phyloP scores from a whole-genome alignment of 1,284 basidiomycete genomes.

The Earliella scabrosa region DNA sequence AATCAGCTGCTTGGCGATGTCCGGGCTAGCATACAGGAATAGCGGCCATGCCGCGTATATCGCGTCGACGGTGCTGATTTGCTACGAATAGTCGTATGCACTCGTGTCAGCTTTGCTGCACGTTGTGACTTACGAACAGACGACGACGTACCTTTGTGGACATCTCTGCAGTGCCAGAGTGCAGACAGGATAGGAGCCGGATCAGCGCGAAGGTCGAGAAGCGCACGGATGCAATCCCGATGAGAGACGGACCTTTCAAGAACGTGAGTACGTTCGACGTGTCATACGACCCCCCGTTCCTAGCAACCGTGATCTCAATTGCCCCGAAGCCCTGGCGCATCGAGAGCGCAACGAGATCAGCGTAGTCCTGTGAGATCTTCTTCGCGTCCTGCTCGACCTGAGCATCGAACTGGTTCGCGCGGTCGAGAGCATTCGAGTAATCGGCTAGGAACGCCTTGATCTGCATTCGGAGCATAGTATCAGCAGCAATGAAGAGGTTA shows the following conservation, averaged over 20 bases:
- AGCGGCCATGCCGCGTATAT: constrained; percentile 52
- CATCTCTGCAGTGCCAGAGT: too few species aligned
- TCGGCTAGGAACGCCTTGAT: constrained; percentile 31
- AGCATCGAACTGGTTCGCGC: constrained; percentile 29
- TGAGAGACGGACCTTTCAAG: constrained; percentile 37
- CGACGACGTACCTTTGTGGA: constrained; percentile 17
- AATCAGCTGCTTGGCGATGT: constrained; percentile 43
- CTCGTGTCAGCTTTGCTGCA: not conserved
- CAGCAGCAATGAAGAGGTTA: too few species aligned
- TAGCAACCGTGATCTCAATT: constrained; percentile 41
- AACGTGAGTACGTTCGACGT: constrained; percentile 48
- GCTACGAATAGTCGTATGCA: not conserved
- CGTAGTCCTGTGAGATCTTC: constrained; percentile 37
- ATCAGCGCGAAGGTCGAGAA: not conserved
- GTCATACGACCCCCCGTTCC: constrained; percentile 37
- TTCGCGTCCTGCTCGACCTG: constrained; percentile 26
- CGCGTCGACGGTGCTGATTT: constrained; percentile 48
- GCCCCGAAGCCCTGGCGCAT: constrained; percentile 45
- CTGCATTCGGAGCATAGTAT: constrained; percentile 23
- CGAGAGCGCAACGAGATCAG: constrained; percentile 43
- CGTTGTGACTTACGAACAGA: not conserved
- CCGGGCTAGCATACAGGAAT: constrained; percentile 49
- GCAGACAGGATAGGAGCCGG: too few species aligned
- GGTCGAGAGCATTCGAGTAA: constrained; percentile 22
- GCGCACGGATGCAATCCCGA: not conserved